Conservation (phyloP, 768 basidiomycete genomes). For the Hebeloma cylindrosporum region DNA sequence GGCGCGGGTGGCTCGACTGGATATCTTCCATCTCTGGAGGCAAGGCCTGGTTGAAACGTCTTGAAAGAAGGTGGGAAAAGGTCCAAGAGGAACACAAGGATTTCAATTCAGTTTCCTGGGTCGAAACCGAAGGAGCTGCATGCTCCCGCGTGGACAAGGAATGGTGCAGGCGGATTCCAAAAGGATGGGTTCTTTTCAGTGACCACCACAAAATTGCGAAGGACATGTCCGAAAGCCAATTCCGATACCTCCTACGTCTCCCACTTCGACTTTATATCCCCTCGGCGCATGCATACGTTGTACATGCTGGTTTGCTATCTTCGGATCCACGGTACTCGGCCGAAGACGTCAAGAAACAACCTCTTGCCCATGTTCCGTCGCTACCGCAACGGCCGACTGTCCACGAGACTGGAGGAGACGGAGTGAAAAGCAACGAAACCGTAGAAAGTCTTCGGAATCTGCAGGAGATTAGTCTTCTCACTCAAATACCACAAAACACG, state of each 20-base stretch:
- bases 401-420: not conserved
- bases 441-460: constrained; percentile 42
- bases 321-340: constrained; percentile 57
- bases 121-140: constrained; percentile 17
- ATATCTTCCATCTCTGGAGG: constrained; percentile 49
- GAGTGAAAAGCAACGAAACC: constrained; percentile 4
- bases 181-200: constrained; percentile 71
- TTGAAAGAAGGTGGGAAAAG: constrained; percentile 47
- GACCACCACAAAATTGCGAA: constrained; percentile 79
- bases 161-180: constrained; percentile 56
- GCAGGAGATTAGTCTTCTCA: constrained; percentile 71
- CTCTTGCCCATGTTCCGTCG: constrained; percentile 63
- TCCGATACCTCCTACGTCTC: constrained; percentile 70
- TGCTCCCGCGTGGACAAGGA: constrained; percentile 21
- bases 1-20: constrained; percentile 88
- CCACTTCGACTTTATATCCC: constrained; percentile 79
- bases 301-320: constrained; percentile 82
- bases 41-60: constrained; percentile 51
- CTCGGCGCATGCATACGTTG: constrained; percentile 70
- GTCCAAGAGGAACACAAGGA: constrained; percentile 16
- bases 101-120: constrained; percentile 16
- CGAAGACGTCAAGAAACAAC: constrained; percentile 56
- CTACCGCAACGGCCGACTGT: constrained; percentile 20
- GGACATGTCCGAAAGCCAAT: constrained; percentile 59
- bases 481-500: constrained; percentile 70